Conservation (phyloP, 2,329 filamentous ascomycete genomes). For the Aspergillus felis region DNA sequence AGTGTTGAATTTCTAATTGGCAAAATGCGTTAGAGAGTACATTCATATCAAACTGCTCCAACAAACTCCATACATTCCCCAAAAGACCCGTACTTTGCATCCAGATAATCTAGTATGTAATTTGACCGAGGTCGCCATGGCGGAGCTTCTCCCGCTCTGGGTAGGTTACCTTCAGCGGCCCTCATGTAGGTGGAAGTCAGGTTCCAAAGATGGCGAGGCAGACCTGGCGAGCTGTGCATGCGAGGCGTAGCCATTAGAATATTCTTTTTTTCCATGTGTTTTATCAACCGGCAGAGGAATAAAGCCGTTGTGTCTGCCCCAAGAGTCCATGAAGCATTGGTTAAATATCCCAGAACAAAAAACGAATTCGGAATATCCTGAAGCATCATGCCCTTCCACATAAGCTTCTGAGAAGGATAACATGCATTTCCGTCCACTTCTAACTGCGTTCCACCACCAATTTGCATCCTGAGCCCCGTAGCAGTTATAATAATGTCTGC, state of each 20-base stretch:
- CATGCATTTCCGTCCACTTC: conserved; percentile 25
- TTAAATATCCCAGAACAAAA: conserved; percentile 35
- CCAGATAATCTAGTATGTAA: conserved; percentile 23
- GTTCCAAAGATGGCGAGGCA: conserved; percentile 16
- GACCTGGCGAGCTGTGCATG: conserved; percentile 6
- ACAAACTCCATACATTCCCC: too few relatives aligned
- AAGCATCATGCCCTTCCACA: conserved; percentile 34
- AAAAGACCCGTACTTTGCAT: conserved; percentile 23
- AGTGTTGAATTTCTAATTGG: too few relatives aligned
- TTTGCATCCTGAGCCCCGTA: conserved; percentile 33
- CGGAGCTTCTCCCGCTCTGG: conserved; percentile 22
- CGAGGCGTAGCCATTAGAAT: conserved; percentile 9
- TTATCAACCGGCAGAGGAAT: conserved; percentile 27
- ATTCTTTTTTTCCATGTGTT: conserved; percentile 14
- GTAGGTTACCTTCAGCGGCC: conserved; percentile 16
- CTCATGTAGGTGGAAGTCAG: conserved; percentile 27
- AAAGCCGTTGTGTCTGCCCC: conserved; percentile 31
- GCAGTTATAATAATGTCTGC: conserved; percentile 38
- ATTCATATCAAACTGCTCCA: too few relatives aligned
- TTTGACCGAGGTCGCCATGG: conserved; percentile 24
- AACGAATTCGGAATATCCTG: conserved; percentile 36
- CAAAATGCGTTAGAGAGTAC: too few relatives aligned
- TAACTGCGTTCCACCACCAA: conserved; percentile 28
- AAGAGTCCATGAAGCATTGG: conserved; percentile 36
- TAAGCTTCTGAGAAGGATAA: conserved; percentile 22